phyloP scores from a whole-genome alignment of 352 stramenopile genomes.

The Pythium scleroteichum region DNA sequence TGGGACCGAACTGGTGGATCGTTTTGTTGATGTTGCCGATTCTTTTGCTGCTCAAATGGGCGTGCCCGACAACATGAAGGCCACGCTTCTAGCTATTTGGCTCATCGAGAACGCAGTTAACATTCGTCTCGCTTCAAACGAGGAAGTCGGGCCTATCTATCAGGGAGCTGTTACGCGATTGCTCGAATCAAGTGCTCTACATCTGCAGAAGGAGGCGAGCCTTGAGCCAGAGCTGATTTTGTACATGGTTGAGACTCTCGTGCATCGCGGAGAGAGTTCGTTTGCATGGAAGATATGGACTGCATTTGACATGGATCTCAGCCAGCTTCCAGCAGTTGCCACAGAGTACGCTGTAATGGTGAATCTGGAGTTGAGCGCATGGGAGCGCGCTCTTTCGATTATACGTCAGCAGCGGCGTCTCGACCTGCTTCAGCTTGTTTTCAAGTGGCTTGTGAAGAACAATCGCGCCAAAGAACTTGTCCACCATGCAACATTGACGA shows the following conservation, averaged over 20 bases:
- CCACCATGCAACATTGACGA: conserved; percentile 53
- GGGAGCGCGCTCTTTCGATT: conserved; percentile 69
- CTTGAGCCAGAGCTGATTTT: conserved; percentile 70
- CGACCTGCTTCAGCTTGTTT: conserved; percentile 62
- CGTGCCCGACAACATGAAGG: conserved; percentile 82
- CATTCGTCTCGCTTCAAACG: conserved; percentile 61
- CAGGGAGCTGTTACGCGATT: conserved; percentile 56
- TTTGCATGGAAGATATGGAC: conserved; percentile 88
- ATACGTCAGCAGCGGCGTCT: conserved; percentile 54
- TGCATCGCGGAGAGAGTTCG: conserved; percentile 70
- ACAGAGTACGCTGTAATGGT: conserved; percentile 79
- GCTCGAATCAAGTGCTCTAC: conserved; percentile 74
- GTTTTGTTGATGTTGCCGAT: conserved; percentile 62
- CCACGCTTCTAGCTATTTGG: conserved; percentile 77
- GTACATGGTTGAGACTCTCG: conserved; percentile 76
- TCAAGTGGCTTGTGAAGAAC: conserved; percentile 76
- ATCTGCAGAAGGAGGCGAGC: conserved; percentile 75
- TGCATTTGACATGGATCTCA: conserved; percentile 67
- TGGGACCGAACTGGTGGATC: conserved; percentile 53
- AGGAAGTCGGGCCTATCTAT: conserved; percentile 67
- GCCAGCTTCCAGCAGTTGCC: conserved; percentile 41
- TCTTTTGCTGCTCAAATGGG: conserved; percentile 71
- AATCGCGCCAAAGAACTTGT: conserved; percentile 76
- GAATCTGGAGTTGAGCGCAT: conserved; percentile 72
- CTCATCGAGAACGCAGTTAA: conserved; percentile 77